These are phyloP conservation scores for Cercophora newfieldiana DNA, from an alignment of 495 filamentous ascomycete species.

Conservation along the genomic window DNA sequence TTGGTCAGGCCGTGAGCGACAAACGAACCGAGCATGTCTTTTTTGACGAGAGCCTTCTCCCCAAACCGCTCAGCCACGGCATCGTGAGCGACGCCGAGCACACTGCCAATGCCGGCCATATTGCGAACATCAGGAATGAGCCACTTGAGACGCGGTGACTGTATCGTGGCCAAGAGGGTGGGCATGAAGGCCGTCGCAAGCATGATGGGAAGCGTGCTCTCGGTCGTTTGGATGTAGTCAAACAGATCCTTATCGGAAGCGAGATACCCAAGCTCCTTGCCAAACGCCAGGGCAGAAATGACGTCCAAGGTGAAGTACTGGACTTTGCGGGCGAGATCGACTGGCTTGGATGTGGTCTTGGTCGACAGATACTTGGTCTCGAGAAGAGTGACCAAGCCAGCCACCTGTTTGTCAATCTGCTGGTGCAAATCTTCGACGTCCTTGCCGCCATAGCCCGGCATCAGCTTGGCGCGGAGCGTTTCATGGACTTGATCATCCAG, in stretches of 20 bases:
- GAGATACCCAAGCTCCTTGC: conserved; percentile 40
- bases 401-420: conserved; percentile 44
- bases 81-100: conserved; percentile 27
- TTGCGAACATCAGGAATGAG: conserved; percentile 1
- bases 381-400: conserved; percentile 44
- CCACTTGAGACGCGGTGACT: conserved; percentile 10
- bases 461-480: conserved; percentile 15
- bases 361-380: conserved; percentile 46
- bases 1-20: conserved; percentile 17
- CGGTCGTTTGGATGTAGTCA: conserved; percentile 28
- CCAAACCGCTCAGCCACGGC: conserved; percentile 24
- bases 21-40: conserved; percentile 36
- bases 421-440: conserved; percentile 34
- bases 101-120: conserved; percentile 13
- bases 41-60: conserved; percentile 10
- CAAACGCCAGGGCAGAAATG: conserved; percentile 40
- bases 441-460: conserved; percentile 33
- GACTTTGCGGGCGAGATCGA: conserved; percentile 47
- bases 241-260: conserved; percentile 34
- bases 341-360: conserved; percentile 29
- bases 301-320: conserved; percentile 46
- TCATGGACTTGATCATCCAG: conserved; percentile 8
- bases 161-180: conserved; percentile 1
- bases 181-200: conserved; percentile 8
- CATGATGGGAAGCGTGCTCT: conserved; percentile 10